Conservation (phyloP, 768 basidiomycete species). For the Podaxis sp. region DNA sequence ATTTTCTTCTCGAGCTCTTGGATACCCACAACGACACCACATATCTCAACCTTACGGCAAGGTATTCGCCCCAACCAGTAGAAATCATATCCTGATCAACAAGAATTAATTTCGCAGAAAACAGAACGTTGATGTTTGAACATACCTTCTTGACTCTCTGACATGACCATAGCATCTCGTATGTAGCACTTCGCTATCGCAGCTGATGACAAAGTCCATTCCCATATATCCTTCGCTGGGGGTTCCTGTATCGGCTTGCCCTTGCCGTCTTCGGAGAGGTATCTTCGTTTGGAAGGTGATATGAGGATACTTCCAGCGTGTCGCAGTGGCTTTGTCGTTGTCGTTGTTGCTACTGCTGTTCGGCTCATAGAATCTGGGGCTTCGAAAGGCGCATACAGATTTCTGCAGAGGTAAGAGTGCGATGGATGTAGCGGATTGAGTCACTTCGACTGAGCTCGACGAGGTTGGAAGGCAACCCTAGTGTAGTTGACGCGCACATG, state of each 20-base stretch:
- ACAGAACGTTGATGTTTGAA: constrained; percentile 3
- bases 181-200: constrained; percentile 57
- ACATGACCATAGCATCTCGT: constrained; percentile 49
- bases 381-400: not conserved
- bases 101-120: constrained; percentile 11
- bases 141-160: constrained; percentile 27
- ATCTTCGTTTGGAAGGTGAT: constrained; percentile 16
- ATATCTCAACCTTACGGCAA: constrained; percentile 59
- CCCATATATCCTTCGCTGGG: constrained; percentile 34
- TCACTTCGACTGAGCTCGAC: not conserved
- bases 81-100: constrained; percentile 50
- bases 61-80: constrained; percentile 74
- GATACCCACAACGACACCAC: constrained; percentile 67
- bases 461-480: not conserved
- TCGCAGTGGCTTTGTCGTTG: not conserved
- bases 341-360: constrained; percentile 10
- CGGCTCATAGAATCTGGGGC: constrained; percentile 11
- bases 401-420: not conserved
- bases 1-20: constrained; percentile 58
- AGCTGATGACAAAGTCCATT: constrained; percentile 59
- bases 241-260: not conserved
- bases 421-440: not conserved
- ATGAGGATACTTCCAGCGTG: constrained; percentile 12
- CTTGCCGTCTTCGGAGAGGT: constrained; percentile 4
- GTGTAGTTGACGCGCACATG: not conserved